These are phyloP conservation scores for Crepidotus sp. DNA, from an alignment of 1,284 basidiomycete genomes.

Conservation along the genomic window DNA sequence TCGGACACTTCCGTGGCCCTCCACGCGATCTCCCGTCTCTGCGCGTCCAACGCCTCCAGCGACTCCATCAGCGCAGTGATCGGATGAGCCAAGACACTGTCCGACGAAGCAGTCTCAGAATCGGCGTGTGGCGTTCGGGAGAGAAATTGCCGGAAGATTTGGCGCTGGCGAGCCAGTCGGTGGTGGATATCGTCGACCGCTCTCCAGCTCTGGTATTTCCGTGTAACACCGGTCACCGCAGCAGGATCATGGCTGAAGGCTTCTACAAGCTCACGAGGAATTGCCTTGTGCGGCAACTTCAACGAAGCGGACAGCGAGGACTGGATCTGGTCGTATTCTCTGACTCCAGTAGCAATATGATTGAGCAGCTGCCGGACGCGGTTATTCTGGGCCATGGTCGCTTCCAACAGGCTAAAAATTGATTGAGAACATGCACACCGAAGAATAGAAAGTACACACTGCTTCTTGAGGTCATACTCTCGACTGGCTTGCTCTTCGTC, in stretches of 20 bases:
- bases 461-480: constrained; percentile 53
- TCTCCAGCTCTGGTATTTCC: constrained; percentile 48
- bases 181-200: constrained; percentile 65
- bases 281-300: constrained; percentile 35
- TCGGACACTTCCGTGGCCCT: constrained; percentile 42
- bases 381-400: constrained; percentile 49
- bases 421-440: background rate
- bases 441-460: constrained; percentile 29
- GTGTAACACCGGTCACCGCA: constrained; percentile 54
- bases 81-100: constrained; percentile 45
- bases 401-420: constrained; percentile 44
- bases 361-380: constrained; percentile 58
- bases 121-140: constrained; percentile 20
- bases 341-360: constrained; percentile 47
- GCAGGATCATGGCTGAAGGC: constrained; percentile 68
- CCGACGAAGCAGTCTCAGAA: background rate
- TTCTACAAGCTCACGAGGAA: constrained; percentile 59
- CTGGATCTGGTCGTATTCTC: constrained; percentile 57
- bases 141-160: constrained; percentile 45
- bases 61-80: constrained; percentile 39
- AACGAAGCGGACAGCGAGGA: constrained; percentile 38
- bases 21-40: constrained; percentile 31
- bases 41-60: constrained; percentile 39
- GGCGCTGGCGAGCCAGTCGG: constrained; percentile 50
- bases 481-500: constrained; percentile 40